Evolutionary conservation across 2,329 filamentous ascomycete species (phyloP), one percentile per base, ranked within the genome.

Genomic region (Cordyceps farinosa): DNA sequence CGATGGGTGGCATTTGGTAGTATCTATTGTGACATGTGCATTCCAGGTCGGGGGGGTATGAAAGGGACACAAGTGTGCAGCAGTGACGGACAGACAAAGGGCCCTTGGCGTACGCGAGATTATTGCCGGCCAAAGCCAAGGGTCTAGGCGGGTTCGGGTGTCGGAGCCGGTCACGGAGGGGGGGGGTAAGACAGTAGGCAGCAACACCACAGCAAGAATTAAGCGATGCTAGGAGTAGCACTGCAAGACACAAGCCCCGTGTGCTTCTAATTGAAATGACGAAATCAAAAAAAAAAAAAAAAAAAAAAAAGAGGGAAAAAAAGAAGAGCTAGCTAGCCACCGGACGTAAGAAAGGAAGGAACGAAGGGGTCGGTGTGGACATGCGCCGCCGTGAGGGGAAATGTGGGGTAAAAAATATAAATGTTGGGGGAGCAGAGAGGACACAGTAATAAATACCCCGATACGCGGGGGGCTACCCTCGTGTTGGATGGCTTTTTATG

Each of bases 151-250:
- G 51, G 51, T 34, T 53, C 42, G 55, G 42, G 30, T 29, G 42
- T 38, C 55, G 42, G 55, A 58, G 44, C 55, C 55, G 55, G 44
- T 29, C 17, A 48, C 55, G 55, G 42, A 38, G 44, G 30, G 15
- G 44, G n/a, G 11, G 7, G 17, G 3, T 3, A 27, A 36, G 32
- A 52, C 6, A 22, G 22, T 22, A 22, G 22, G 30, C 50, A 47
- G 30, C 30, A 48, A 38, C 32, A 10, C 22, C 22, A 22, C 22
- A 22, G 22, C 22, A 22, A 22, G 22, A 22, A 22, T 22, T 22
- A 22, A 22, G 22, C 22, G 22, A 22, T 22, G 22, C 22, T 22
- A 22, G 22, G 22, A 22, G 22, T 22, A 38, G 34, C 34, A 9
- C 9, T 3, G 34, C 34, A 10, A 38, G 6, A 38, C 11, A 11